A percentile compares a stretch with the other conserved stretches of the same genome.
Evolutionary conservation across 768 basidiomycete genomes (phyloP).

Genomic region (Leucosporidium yakuticum): DNA sequence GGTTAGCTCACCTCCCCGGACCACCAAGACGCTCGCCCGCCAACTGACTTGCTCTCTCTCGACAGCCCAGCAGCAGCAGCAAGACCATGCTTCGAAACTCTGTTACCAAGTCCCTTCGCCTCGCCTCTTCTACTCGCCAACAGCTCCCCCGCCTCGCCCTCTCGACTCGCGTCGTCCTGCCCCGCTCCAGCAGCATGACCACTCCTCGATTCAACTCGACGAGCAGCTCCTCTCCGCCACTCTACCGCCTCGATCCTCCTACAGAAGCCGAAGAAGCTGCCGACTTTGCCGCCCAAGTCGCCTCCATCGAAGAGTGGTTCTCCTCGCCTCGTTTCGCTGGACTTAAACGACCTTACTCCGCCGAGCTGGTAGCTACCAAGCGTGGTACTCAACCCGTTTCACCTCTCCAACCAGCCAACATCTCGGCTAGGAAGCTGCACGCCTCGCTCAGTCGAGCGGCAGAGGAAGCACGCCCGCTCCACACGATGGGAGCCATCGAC

Average conservation of each 20-base stretch:
- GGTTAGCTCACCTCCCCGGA: too few relatives aligned
- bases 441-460: constrained; percentile 59
- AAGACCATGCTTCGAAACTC: too few relatives aligned
- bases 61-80: too few relatives aligned
- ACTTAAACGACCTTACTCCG: constrained; percentile 72
- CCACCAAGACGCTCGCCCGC: too few relatives aligned
- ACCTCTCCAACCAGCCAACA: constrained; percentile 61
- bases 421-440: constrained; percentile 84
- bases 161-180: too few relatives aligned
- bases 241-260: constrained; percentile 36
- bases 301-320: constrained; percentile 67
- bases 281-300: constrained; percentile 32
- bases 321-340: constrained; percentile 62
- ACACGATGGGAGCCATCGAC: constrained; percentile 90
- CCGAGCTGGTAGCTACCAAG: constrained; percentile 74
- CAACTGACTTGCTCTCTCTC: too few relatives aligned
- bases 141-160: too few relatives aligned
- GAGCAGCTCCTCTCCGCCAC: constrained; percentile 10
- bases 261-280: constrained; percentile 34
- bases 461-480: constrained; percentile 62
- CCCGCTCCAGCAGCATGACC: too few relatives aligned
- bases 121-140: too few relatives aligned
- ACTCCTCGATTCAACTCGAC: too few relatives aligned
- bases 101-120: too few relatives aligned
- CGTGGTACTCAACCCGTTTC: constrained; percentile 78